Evolutionary conservation across 768 basidiomycete genomes (phyloP), one percentile per base, ranked within the genome.

Genomic region (Naganishia onofrii): DNA sequence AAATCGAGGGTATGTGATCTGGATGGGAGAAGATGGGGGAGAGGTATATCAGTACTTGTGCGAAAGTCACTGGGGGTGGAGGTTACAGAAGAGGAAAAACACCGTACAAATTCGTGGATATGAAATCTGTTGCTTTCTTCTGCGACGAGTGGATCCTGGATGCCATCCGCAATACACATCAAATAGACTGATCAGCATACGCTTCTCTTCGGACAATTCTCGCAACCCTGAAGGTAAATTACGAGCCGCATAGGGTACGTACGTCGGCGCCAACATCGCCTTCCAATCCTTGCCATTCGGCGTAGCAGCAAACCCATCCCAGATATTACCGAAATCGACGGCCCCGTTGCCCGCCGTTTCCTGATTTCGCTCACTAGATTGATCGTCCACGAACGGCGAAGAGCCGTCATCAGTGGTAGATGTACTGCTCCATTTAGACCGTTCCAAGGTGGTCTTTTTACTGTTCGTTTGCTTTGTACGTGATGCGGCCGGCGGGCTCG

Each of bases 221-320:
- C n/a, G n/a, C n/a, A n/a, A 36, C 34, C 6, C 34, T 36, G 12
- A 9, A n/a, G 15, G n/a, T 54, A 9, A 3, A 3, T 5, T 28
- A 21, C 15, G 28, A 12, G 26, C 15, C 5, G 28, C 34, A 23
- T 2, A 21, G 29, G 32, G 19, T 4, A 63, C 60, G 38, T 42
- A 63, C 60, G 60, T 63, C 3, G 60, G 60, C 60, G 60, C 60
- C 29, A 63, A 36, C 60, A 28, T 44, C 3, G 36, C 60, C 60
- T 63, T 63, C 60, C 60, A 63, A 36, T 63, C 60, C 34, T 58
- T 58, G 32, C 31, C 57, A 26, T 63, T 34, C 32, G 36, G 60
- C 23, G 60, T 26, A 3, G 48, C 48, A 51, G 48, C 60, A 15
- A 63, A 63, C 23, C 60, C 60, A 29, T 63, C 60, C 60, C 60